phyloP scores from a whole-genome alignment of 257 asterid genomes.

The Solanum pennellii region DNA sequence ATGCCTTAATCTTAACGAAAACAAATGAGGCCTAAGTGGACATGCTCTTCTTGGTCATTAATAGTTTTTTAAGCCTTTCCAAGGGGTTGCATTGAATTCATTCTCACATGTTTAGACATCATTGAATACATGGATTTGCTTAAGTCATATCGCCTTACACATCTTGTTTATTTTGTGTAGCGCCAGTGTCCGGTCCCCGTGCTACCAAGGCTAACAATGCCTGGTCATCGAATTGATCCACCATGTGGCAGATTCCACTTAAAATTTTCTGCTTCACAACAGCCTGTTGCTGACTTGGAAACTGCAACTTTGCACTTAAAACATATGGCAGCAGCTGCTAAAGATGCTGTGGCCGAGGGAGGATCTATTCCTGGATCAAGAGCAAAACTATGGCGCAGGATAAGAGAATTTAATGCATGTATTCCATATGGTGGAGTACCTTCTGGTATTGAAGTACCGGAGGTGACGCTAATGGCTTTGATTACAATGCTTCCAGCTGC shows the following conservation, averaged over 20 bases:
- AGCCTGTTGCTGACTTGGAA: constrained; percentile 56
- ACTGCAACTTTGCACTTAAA: constrained; percentile 78
- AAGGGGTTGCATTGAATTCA: neutral
- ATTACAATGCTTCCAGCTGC: constrained; percentile 95
- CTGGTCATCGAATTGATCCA: constrained; percentile 97
- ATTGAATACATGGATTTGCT: neutral
- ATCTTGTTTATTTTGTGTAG: constrained; percentile 41
- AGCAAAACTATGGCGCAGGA: constrained; percentile 97
- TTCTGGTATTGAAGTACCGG: constrained; percentile 81
- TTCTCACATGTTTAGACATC: neutral
- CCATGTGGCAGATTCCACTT: constrained; percentile 90
- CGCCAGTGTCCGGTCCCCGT: constrained; percentile 88
- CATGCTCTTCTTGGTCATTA: constrained; percentile 20
- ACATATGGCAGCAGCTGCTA: constrained; percentile 92
- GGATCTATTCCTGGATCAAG: constrained; percentile 99
- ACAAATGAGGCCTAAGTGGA: constrained; percentile 15
- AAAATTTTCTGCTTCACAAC: constrained; percentile 28
- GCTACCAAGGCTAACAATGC: constrained; percentile 95
- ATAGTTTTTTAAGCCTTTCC: neutral
- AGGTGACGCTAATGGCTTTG: constrained; percentile 96
- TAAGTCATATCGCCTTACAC: neutral
- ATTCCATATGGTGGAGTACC: constrained; percentile 88
- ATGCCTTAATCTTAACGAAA: neutral
- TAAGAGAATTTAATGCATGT: constrained; percentile 95
- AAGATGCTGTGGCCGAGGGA: constrained; percentile 98